Evolutionary conservation across 805 yeast species (phyloP), one percentile per base, ranked within the genome.

Genomic region (Scheffersomyces stipitis): DNA sequence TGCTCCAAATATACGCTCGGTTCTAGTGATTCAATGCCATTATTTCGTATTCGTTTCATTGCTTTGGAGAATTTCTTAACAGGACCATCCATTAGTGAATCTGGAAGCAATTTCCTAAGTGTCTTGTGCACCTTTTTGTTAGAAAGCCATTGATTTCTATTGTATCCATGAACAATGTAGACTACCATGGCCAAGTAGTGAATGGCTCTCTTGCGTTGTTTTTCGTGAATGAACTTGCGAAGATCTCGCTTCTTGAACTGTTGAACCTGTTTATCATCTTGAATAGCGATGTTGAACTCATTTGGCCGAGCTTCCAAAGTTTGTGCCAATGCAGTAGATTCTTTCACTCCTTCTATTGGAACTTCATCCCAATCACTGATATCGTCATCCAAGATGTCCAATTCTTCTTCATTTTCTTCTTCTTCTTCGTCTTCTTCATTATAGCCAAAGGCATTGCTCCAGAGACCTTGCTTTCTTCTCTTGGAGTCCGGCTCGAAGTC

Each of bases 21-120:
- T 17, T 14, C 7, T n/a, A n/a, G 16, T 4, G 6, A 5, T 5
- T n/a, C 12, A 4, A 4, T 15, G 18, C 16, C 30, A 10, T 28
- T 28, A 15, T 8, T 28, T 17, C n/a, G 16, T 10, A 5, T n/a
- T 22, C 15, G 18, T 18, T 30, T 28, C 15, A 28, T 12, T 18
- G 33, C 31, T 20, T 46, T 42, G 23, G 41, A 45, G 18, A 54
- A 44, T 23, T 41, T 44, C 49, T 51, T 57, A 15, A 49, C 30
- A 13, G 42, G 46, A 8, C 37, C 42, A 9, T 31, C 28, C 12
- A 44, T 18, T 9, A 61, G 33, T 7, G 48, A 29, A 2, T 44
- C 40, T 1, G 68, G 68, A 9, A 62, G 42, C 6, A 56, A 30
- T 29, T 52, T 58, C 36, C 51, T 57, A 13, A 62, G 30, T 12